These are phyloP conservation scores for Xerocomellus amylosporus DNA, from an alignment of 768 basidiomycete genomes.

Conservation along the genomic window DNA sequence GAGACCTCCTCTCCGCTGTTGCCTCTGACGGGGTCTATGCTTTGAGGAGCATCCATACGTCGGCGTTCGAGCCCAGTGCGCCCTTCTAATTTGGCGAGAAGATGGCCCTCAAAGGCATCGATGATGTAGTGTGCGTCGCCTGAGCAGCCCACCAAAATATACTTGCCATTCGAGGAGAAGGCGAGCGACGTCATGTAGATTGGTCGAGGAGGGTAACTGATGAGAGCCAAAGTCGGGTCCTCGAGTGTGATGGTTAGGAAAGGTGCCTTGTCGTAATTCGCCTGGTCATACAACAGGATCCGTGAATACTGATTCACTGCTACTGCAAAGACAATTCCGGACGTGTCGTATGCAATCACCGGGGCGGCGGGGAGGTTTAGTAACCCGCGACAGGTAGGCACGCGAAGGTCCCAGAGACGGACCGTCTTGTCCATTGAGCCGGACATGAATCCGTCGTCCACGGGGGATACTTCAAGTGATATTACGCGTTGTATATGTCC, in stretches of 20 bases:
- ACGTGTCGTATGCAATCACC: constrained; percentile 79
- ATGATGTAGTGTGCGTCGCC: constrained; percentile 90
- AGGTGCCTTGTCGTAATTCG: constrained; percentile 88
- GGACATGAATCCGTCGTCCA: constrained; percentile 95
- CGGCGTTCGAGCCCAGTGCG: constrained; percentile 80
- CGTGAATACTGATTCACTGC: constrained; percentile 79
- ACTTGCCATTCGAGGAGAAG: constrained; percentile 90
- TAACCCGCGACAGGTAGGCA: constrained; percentile 72
- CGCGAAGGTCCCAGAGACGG: constrained; percentile 91
- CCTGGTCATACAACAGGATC: constrained; percentile 81
- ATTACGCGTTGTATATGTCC: constrained; percentile 90
- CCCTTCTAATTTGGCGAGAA: constrained; percentile 84
- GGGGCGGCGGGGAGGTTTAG: constrained; percentile 73
- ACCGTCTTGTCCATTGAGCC: constrained; percentile 93
- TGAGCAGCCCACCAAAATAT: constrained; percentile 88
- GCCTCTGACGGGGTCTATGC: constrained; percentile 70
- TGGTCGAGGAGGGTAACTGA: constrained; percentile 82
- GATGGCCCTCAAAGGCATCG: constrained; percentile 83
- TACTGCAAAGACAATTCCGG: constrained; percentile 83
- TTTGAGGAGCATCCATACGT: constrained; percentile 43
- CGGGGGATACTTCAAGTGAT: constrained; percentile 87
- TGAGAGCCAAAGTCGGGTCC: constrained; percentile 70
- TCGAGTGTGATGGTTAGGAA: constrained; percentile 82
- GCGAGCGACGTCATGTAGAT: constrained; percentile 89
- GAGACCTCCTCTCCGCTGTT: constrained; percentile 90